phyloP scores from a whole-genome alignment of 768 basidiomycete species.

The Mycena rosella region DNA sequence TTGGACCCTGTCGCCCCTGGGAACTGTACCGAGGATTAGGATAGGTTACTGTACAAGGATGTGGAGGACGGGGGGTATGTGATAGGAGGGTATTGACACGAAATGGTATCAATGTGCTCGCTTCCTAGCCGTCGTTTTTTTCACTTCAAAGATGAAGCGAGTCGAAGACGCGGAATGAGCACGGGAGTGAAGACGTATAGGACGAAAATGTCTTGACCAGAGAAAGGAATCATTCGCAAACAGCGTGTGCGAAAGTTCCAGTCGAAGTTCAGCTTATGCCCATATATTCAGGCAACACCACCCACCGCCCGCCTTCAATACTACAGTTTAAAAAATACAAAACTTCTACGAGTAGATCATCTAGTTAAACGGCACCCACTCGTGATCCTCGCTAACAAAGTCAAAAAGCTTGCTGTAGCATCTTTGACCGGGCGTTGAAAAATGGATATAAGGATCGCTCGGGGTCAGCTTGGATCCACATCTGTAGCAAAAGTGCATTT shows the following conservation, averaged over 20 bases:
- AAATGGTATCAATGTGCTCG: constrained; percentile 62
- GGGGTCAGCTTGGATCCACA: constrained; percentile 70
- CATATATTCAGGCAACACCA: too few relatives aligned
- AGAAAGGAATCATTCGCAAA: constrained; percentile 27
- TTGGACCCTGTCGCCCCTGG: constrained; percentile 22
- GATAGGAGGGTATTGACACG: constrained; percentile 67
- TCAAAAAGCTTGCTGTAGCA: constrained; percentile 83
- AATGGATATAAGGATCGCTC: constrained; percentile 76
- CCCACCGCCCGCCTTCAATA: constrained; percentile 18
- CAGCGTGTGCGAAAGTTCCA: too few relatives aligned
- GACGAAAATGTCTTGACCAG: constrained; percentile 35
- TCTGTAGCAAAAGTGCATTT: constrained; percentile 85
- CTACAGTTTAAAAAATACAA: constrained; percentile 7
- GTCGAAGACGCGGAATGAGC: constrained; percentile 46
- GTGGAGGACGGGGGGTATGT: constrained; percentile 49
- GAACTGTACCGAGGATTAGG: constrained; percentile 38
- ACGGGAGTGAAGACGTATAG: constrained; percentile 40
- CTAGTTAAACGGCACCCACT: constrained; percentile 32
- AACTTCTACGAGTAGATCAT: too few relatives aligned
- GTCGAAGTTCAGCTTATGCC: too few relatives aligned
- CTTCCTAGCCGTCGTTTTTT: constrained; percentile 45
- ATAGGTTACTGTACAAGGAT: constrained; percentile 38
- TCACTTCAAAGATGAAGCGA: constrained; percentile 44
- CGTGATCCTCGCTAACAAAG: constrained; percentile 27
- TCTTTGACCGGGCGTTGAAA: constrained; percentile 61